A percentile compares a stretch with the other conserved stretches of the same genome.
These are phyloP conservation scores for Climacium dendroides DNA, from an alignment of 225 moss, liverwort and hornwort genomes.

Conservation along the genomic window DNA sequence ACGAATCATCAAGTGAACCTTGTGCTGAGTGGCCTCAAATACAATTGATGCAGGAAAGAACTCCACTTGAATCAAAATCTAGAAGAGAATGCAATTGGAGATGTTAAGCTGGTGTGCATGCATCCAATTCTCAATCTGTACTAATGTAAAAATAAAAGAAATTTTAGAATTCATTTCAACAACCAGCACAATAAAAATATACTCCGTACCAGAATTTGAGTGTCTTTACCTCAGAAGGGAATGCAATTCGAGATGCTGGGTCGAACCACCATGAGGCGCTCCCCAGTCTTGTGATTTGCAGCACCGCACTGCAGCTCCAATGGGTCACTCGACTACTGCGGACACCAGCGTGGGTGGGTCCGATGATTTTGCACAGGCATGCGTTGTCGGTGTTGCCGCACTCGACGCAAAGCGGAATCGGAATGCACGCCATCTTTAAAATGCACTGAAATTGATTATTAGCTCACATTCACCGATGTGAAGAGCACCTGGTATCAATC, in stretches of 20 bases:
- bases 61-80: no score
- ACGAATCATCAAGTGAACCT: no score
- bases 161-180: neutral
- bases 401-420: conserved; percentile 73
- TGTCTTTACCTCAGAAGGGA: conserved; percentile 40
- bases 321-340: conserved; percentile 64
- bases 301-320: conserved; percentile 64
- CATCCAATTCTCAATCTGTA: no score
- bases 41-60: no score
- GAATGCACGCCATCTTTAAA: conserved; percentile 50
- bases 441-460: neutral
- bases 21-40: no score
- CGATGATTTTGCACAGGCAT: conserved; percentile 72
- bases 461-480: neutral
- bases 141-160: no score
- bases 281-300: conserved; percentile 59
- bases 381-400: conserved; percentile 74
- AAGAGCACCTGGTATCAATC: neutral
- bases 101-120: no score
- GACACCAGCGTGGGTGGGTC: conserved; percentile 79
- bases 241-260: conserved; percentile 61
- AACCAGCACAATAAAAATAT: neutral
- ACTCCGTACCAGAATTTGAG: no score
- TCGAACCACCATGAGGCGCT: conserved; percentile 55
- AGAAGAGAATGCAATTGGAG: no score